Evolutionary conservation across 2,329 filamentous ascomycete species (phyloP).

Genomic region (Macrophomina tecta): DNA sequence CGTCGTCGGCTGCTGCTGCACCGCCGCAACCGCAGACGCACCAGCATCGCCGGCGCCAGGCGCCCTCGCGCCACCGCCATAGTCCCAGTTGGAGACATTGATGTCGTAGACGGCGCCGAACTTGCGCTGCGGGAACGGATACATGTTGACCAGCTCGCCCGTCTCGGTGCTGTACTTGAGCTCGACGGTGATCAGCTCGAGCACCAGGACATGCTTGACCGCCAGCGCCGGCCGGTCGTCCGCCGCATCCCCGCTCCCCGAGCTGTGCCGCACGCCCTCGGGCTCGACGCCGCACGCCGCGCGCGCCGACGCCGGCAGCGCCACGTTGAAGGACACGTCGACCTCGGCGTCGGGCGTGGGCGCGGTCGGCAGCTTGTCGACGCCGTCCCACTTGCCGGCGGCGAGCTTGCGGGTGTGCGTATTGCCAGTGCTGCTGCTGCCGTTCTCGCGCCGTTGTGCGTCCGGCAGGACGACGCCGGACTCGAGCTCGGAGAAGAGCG

Average conservation of each 20-base stretch:
- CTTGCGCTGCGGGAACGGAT: constrained; percentile 19
- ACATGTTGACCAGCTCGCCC: constrained; percentile 21
- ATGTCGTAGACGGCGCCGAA: constrained; percentile 20
- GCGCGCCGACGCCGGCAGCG: not conserved
- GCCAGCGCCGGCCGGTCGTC: not conserved
- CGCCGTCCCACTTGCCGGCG: not conserved
- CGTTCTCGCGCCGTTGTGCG: too few species aligned
- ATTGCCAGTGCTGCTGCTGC: not conserved
- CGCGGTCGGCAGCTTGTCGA: not conserved
- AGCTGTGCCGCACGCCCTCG: not conserved
- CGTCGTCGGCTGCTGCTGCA: not conserved
- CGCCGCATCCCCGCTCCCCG: not conserved
- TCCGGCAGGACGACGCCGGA: not conserved
- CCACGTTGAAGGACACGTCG: not conserved
- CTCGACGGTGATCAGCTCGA: constrained; percentile 17
- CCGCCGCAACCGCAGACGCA: not conserved
- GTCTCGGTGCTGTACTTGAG: constrained; percentile 14
- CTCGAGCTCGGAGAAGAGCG: not conserved
- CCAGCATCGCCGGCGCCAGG: not conserved
- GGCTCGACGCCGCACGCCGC: constrained; percentile 12
- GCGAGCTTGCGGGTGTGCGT: constrained; percentile 13
- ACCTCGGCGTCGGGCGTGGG: constrained; percentile 5
- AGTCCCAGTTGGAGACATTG: not conserved
- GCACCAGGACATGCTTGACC: constrained; percentile 14
- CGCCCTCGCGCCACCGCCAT: not conserved